Conservation (phyloP, 192 early-diverging fungal genomes). For the Backusella macrospora region DNA sequence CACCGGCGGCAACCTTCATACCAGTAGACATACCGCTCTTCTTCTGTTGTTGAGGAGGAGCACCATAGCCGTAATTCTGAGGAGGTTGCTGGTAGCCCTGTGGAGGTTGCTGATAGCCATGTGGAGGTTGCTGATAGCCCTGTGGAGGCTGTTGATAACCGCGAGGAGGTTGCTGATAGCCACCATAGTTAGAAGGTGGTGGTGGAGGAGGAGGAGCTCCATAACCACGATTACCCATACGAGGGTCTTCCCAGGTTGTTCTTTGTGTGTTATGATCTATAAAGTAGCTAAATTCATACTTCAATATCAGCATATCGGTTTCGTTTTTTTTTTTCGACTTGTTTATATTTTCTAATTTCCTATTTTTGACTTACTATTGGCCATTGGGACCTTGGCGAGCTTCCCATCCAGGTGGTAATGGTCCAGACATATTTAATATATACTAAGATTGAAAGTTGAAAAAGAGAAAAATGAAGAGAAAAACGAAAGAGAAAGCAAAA, state of each 20-base stretch:
- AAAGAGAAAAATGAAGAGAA: not conserved
- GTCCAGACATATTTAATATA: constrained; percentile 13
- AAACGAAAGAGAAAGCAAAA: not conserved
- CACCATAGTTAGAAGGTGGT: not conserved
- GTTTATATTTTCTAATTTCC: not conserved
- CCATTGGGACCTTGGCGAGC: constrained; percentile 27
- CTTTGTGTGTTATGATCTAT: constrained; percentile 35
- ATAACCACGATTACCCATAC: constrained; percentile 7
- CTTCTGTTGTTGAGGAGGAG: constrained; percentile 19
- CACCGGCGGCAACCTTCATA: constrained; percentile 33
- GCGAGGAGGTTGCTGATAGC: not conserved
- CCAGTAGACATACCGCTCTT: constrained; percentile 25
- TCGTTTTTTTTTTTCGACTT: not conserved
- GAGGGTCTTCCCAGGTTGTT: constrained; percentile 41
- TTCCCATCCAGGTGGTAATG: constrained; percentile 28
- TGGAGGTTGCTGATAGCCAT: not conserved
- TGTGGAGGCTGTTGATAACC: not conserved
- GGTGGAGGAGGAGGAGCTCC: constrained; percentile 5
- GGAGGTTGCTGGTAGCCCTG: not conserved
- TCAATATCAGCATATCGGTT: not conserved
- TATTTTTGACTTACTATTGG: constrained; percentile 23
- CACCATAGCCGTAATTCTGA: constrained; percentile 19
- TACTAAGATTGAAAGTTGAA: not conserved
- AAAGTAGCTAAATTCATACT: constrained; percentile 25
- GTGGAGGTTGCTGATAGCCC: constrained; percentile 8